Evolutionary conservation across 306 rosid genomes (phyloP), one percentile per base, ranked within the genome.

Genomic region (Gynostemma pentaphyllum): DNA sequence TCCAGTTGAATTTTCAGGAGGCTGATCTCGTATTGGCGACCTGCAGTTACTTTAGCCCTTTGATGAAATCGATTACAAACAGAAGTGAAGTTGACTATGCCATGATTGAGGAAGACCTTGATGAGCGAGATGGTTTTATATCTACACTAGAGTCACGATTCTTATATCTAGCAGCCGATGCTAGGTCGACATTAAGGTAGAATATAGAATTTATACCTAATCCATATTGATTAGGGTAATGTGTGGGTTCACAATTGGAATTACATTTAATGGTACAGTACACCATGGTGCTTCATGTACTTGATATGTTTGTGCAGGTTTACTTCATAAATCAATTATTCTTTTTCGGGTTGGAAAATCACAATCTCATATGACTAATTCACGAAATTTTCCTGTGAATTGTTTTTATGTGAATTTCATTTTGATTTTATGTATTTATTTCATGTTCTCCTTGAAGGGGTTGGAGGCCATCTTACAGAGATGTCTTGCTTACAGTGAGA

Each of bases 381-480:
- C 27, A 32, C 9, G 63, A 63, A 27, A 0, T 44, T 26, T 27
- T 63, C 26, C 26, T 46, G 14, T 53, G 18, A 6, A 9, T 42
- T 11, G 1, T 26, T 28, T 45, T 45, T 64, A 42, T 30, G 21
- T 3, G 44, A 47, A 53, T 32, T 66, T 61, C 50, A 23, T 59
- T 24, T 69, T 67, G 36, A 57, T 19, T 45, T 19, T 62, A 4
- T 45, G 15, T 28, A 44, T 63, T 73, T 63, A 36, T 55, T 51
- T 57, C 27, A 24, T 50, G 54, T 34, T 72, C 51, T 40, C 67
- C 70, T 74, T 69, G 64, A 69, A 86, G 96, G 88, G 99, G 99
- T 68, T 88, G 96, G 96, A 84, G 95, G 72, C 99, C 99, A 26
- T 82, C 99, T 54, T 92, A 92, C 72, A 86, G 94, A 78, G 82